phyloP scores from a whole-genome alignment of 805 yeast species.

The Ascoidea tarda region DNA sequence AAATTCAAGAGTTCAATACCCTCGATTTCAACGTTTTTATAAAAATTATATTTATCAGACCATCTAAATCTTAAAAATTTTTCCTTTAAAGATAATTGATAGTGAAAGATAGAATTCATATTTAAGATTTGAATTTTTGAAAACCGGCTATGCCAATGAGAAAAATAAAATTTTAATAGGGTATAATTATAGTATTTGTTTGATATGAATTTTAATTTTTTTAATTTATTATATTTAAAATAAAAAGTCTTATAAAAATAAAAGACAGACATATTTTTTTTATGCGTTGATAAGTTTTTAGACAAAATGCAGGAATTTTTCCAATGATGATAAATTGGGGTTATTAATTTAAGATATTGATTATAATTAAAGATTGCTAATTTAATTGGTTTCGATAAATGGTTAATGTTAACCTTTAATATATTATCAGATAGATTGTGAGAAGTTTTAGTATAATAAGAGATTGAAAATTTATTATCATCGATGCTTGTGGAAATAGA shows the following conservation, averaged over 20 bases:
- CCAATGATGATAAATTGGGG: conserved; percentile 3
- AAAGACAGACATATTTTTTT: conserved; percentile 2
- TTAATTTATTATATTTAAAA: background rate
- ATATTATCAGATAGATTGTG: conserved; percentile 5
- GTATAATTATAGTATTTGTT: background rate
- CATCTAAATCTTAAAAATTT: background rate
- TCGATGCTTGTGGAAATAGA: conserved; percentile 1
- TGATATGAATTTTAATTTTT: conserved; percentile 1
- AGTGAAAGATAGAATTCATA: background rate
- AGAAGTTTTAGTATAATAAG: background rate
- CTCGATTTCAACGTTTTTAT: background rate
- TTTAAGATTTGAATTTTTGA: background rate
- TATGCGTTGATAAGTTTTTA: conserved; percentile 1
- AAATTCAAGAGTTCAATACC: too few relatives aligned
- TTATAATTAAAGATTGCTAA: conserved; percentile 8
- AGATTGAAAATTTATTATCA: background rate
- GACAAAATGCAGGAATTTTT: background rate
- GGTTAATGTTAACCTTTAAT: background rate
- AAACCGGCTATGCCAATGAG: background rate
- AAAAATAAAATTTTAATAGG: background rate
- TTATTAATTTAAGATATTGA: conserved; percentile 2
- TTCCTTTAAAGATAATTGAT: too few relatives aligned
- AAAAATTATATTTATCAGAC: background rate
- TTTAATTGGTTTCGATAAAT: conserved; percentile 5
- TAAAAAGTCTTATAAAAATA: conserved; percentile 4